Conservation (phyloP, 31 red algal species). For the Pterothamnion heteromorphum region DNA sequence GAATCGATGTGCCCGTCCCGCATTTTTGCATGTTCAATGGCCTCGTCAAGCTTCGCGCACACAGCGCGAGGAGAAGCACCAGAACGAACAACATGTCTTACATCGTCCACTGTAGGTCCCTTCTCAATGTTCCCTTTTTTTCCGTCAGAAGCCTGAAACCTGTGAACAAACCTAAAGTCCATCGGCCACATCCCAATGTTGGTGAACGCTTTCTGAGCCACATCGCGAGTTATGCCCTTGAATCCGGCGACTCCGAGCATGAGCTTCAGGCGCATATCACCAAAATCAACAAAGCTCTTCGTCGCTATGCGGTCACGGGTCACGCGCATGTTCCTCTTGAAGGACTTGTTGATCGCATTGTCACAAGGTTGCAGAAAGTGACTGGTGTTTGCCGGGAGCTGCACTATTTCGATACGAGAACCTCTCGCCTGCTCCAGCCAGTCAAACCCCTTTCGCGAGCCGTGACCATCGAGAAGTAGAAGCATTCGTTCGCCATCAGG, state of each 20-base stretch:
- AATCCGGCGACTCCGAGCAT: background rate
- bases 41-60: no score
- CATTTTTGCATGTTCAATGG: no score
- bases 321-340: background rate
- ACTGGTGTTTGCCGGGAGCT: background rate
- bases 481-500: background rate
- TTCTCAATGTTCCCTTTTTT: no score
- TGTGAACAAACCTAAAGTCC: background rate
- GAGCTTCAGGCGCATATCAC: background rate
- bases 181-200: constrained; percentile 10
- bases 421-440: background rate
- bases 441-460: background rate
- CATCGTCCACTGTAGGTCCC: no score
- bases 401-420: background rate
- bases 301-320: background rate
- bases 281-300: background rate
- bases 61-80: no score
- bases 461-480: background rate
- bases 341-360: background rate
- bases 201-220: background rate
- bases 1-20: no score
- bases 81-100: no score
- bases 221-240: background rate
- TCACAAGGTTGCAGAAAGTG: constrained; percentile 19
- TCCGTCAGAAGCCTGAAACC: background rate